Evolutionary conservation across 768 basidiomycete genomes (phyloP).

Genomic region (Goffeauzyma gilvescens): DNA sequence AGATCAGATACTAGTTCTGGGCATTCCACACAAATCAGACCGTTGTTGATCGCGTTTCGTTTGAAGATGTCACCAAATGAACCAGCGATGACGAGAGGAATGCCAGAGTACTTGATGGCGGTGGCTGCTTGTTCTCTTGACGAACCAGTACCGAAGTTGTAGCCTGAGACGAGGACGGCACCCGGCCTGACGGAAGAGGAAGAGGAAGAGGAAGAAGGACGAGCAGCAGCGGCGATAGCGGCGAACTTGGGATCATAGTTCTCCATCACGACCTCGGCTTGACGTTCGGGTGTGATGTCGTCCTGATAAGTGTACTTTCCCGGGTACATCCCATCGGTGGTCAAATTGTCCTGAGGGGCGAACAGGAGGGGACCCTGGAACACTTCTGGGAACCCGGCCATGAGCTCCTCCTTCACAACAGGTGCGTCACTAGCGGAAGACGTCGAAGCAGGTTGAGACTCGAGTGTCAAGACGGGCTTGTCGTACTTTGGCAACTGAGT

Average conservation of each 20-base stretch:
- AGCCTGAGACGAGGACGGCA: slow-evolving; percentile 70
- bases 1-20: slow-evolving; percentile 74
- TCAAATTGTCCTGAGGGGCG: slow-evolving; percentile 87
- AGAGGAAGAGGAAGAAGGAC: slow-evolving; percentile 15
- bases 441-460: slow-evolving; percentile 18
- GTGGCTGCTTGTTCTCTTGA: slow-evolving; percentile 98
- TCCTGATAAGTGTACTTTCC: slow-evolving; percentile 99
- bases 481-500: slow-evolving; percentile 36
- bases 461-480: slow-evolving; percentile 22
- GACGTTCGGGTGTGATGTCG: slow-evolving; percentile 83
- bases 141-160: slow-evolving; percentile 97
- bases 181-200: slow-evolving; percentile 38
- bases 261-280: slow-evolving; percentile 92
- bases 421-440: slow-evolving; percentile 16
- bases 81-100: slow-evolving; percentile 86
- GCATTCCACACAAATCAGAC: slow-evolving; percentile 80
- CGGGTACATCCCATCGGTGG: slow-evolving; percentile 95
- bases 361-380: slow-evolving; percentile 81
- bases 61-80: slow-evolving; percentile 99
- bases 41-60: slow-evolving; percentile 97
- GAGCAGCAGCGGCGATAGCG: slow-evolving; percentile 40
- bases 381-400: slow-evolving; percentile 59
- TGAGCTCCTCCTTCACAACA: slow-evolving; percentile 42
- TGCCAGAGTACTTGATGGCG: slow-evolving; percentile 78
- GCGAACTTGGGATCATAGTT: slow-evolving; percentile 91